Conservation (phyloP, 495 filamentous ascomycete species). For the Trichoderma gamsii region DNA sequence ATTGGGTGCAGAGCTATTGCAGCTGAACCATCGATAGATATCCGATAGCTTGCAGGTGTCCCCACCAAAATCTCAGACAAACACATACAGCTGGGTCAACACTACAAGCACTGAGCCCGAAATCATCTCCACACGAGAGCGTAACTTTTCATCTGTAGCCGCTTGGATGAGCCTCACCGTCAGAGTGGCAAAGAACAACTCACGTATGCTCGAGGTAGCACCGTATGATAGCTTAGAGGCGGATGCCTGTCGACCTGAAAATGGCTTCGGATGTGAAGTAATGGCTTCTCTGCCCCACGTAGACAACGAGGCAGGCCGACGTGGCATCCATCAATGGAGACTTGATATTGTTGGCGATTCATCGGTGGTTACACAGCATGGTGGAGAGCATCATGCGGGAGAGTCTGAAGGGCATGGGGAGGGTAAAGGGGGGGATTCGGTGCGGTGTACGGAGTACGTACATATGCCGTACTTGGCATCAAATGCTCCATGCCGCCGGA, state of each 20-base stretch:
- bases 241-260: conserved; percentile 1
- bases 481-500: neutral
- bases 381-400: neutral
- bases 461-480: neutral
- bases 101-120: neutral
- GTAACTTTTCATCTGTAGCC: neutral
- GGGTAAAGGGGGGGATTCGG: too few species aligned
- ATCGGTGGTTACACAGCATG: neutral
- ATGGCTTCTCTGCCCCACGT: neutral
- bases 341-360: neutral
- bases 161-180: neutral
- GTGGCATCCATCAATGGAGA: conserved; percentile 1
- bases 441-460: neutral
- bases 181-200: neutral
- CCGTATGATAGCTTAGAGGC: neutral
- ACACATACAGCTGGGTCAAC: neutral
- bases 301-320: conserved; percentile 1
- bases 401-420: neutral
- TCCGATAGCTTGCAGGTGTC: conserved; percentile 1
- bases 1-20: neutral
- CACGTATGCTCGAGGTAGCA: neutral
- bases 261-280: neutral
- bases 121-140: neutral
- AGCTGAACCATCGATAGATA: neutral
- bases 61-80: neutral